phyloP scores from a whole-genome alignment of 768 basidiomycete species.

The Psilocybe cubensis region DNA sequence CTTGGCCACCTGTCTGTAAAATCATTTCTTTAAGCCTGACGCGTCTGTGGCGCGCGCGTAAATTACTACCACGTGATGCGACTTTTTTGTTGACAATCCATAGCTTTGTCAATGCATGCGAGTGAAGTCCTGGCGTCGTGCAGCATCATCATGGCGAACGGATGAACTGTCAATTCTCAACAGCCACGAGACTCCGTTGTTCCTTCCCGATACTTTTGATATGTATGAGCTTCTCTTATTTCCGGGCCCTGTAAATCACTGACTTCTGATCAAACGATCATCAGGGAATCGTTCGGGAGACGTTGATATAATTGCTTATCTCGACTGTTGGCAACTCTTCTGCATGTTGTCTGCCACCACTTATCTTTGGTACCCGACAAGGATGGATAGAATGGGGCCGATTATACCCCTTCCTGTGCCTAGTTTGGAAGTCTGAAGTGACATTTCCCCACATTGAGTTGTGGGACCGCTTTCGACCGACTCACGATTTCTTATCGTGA shows the following conservation, averaged over 20 bases:
- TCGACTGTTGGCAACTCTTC: background rate
- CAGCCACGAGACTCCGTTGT: too few relatives aligned
- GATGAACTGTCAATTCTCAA: too few relatives aligned
- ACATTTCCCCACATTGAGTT: background rate
- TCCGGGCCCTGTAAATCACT: background rate
- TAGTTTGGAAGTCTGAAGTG: background rate
- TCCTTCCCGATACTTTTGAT: background rate
- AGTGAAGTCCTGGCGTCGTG: too few relatives aligned
- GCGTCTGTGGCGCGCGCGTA: too few relatives aligned
- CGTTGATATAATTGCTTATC: background rate
- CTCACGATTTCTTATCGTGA: conserved; percentile 10
- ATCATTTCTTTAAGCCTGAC: too few relatives aligned
- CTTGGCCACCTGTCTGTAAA: too few relatives aligned
- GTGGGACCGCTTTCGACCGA: conserved; percentile 16
- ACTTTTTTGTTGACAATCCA: too few relatives aligned
- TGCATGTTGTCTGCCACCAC: background rate
- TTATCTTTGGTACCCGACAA: background rate
- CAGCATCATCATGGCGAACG: too few relatives aligned
- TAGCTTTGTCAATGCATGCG: too few relatives aligned
- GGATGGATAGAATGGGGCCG: background rate
- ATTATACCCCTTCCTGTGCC: background rate
- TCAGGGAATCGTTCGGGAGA: background rate
- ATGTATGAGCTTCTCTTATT: too few relatives aligned
- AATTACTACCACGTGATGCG: too few relatives aligned
- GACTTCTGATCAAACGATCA: background rate